These are phyloP conservation scores for Diutina neorugosa DNA, from an alignment of 1,139 yeast genomes.

Conservation along the genomic window DNA sequence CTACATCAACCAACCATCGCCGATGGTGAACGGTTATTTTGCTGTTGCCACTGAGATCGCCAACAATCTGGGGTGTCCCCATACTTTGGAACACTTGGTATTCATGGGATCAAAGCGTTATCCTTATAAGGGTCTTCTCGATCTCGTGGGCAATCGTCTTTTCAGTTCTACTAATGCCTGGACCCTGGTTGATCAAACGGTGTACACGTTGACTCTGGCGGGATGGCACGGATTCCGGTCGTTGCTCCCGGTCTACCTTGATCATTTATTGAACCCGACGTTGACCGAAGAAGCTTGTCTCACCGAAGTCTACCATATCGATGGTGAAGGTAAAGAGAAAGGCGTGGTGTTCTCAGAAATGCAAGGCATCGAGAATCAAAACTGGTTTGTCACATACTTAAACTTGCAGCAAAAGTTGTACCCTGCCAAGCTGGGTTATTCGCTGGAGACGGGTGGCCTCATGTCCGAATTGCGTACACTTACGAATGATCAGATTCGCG, in stretches of 20 bases:
- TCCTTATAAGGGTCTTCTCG: conserved; percentile 88
- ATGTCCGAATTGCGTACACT: conserved; percentile 64
- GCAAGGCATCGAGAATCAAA: conserved; percentile 83
- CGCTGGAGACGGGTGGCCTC: conserved; percentile 91
- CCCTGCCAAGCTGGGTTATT: conserved; percentile 57
- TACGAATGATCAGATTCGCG: conserved; percentile 59
- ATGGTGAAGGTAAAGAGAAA: conserved; percentile 81
- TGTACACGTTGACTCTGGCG: conserved; percentile 80
- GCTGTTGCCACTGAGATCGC: conserved; percentile 89
- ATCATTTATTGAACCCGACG: conserved; percentile 77
- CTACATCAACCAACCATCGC: conserved; percentile 70
- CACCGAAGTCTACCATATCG: conserved; percentile 92
- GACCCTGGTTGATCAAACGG: conserved; percentile 96
- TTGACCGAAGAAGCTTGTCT: conserved; percentile 81
- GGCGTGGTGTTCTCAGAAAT: conserved; percentile 97
- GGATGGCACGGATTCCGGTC: conserved; percentile 93
- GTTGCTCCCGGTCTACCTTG: conserved; percentile 79
- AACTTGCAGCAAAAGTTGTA: conserved; percentile 54
- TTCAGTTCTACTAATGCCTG: conserved; percentile 91
- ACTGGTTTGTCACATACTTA: conserved; percentile 60
- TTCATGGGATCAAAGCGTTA: conserved; percentile 89
- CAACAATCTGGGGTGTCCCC: conserved; percentile 88
- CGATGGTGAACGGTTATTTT: conserved; percentile 84
- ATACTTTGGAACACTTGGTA: conserved; percentile 85
- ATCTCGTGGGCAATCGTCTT: conserved; percentile 73